Evolutionary conservation across 2,329 filamentous ascomycete species (phyloP).

Genomic region (Aspergillus tanneri): DNA sequence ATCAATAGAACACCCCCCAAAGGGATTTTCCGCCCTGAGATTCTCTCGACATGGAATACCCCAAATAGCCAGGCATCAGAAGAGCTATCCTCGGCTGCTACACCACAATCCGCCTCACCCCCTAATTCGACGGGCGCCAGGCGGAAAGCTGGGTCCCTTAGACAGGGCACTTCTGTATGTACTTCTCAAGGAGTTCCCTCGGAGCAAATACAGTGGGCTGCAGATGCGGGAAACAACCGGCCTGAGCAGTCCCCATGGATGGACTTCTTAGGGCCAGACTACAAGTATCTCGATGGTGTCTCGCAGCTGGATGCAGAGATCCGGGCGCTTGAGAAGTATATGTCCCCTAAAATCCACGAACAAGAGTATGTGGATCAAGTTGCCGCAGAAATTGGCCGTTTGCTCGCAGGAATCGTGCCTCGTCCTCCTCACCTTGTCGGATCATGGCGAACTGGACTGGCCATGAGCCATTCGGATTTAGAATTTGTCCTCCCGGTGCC

Average conservation of each 20-base stretch:
- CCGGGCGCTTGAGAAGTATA: constrained; percentile 44
- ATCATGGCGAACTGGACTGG: constrained; percentile 54
- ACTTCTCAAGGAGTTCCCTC: neutral
- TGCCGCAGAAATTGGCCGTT: constrained; percentile 27
- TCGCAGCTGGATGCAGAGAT: constrained; percentile 48
- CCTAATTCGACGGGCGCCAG: neutral
- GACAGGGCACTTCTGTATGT: neutral
- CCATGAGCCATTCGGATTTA: constrained; percentile 55
- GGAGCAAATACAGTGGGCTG: constrained; percentile 10
- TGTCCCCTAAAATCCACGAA: constrained; percentile 48
- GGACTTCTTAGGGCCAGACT: constrained; percentile 18
- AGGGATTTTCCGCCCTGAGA: constrained; percentile 20
- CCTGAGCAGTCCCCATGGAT: constrained; percentile 37
- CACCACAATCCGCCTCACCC: neutral
- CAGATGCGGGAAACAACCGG: constrained; percentile 12
- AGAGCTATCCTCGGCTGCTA: neutral
- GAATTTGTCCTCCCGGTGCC: constrained; percentile 47
- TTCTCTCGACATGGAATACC: constrained; percentile 16
- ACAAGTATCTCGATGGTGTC: constrained; percentile 20
- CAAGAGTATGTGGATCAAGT: constrained; percentile 28
- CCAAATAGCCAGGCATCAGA: neutral
- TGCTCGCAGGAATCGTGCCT: constrained; percentile 29
- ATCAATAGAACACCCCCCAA: constrained; percentile 14
- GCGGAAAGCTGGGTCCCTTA: neutral
- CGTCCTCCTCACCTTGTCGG: constrained; percentile 50